Evolutionary conservation across 805 yeast species (phyloP).

Genomic region (Yarrowia phangngaensis): DNA sequence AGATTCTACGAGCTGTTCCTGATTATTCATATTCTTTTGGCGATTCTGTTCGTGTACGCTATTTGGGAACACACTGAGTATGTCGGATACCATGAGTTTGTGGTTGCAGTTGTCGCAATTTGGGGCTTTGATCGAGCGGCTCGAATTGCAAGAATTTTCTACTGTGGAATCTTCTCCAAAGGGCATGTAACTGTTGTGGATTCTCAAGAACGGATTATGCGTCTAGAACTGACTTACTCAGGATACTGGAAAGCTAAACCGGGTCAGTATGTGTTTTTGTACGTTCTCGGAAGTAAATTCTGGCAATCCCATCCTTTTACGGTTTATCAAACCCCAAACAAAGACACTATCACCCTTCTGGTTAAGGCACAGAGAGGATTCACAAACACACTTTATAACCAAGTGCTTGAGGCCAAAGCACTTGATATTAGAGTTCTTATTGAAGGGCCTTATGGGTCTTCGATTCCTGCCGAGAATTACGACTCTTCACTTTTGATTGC

Average conservation of each 20-base stretch:
- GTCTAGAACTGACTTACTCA: constrained; percentile 44
- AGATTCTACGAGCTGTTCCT: constrained; percentile 58
- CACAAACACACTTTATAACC: constrained; percentile 44
- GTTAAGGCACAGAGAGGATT: constrained; percentile 54
- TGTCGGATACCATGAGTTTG: constrained; percentile 46
- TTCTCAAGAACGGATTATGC: constrained; percentile 43
- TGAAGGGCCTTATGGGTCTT: constrained; percentile 63
- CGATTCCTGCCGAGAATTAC: constrained; percentile 49
- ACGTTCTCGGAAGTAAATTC: constrained; percentile 45
- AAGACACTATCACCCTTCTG: constrained; percentile 47
- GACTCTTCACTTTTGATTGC: constrained; percentile 51
- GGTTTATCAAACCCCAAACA: constrained; percentile 34
- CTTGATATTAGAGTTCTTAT: constrained; percentile 42
- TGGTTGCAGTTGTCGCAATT: constrained; percentile 54
- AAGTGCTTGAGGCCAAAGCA: constrained; percentile 27
- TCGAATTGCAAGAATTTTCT: constrained; percentile 52
- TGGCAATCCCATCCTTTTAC: constrained; percentile 81
- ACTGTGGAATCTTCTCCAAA: constrained; percentile 49
- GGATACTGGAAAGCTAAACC: constrained; percentile 36
- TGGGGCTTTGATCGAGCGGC: constrained; percentile 68
- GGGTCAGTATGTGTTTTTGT: constrained; percentile 16
- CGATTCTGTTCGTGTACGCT: constrained; percentile 49
- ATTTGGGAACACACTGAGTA: constrained; percentile 55
- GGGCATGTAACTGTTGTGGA: constrained; percentile 44
- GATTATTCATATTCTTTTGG: constrained; percentile 55